Evolutionary conservation across 2,329 filamentous ascomycete species (phyloP), one percentile per base, ranked within the genome.

Genomic region (Cordyceps javanica): DNA sequence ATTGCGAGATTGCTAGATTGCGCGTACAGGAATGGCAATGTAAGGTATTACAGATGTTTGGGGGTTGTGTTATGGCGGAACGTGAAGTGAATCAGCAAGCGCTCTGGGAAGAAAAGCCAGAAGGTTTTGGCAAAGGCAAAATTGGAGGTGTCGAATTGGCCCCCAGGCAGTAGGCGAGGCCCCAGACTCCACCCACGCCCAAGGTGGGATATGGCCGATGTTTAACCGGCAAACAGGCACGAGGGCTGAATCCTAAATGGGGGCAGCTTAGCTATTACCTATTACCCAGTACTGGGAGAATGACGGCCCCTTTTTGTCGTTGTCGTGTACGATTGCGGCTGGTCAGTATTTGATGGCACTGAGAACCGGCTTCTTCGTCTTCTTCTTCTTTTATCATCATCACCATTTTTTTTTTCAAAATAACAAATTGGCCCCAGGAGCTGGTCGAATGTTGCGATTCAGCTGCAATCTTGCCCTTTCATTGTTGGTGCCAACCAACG

Each of bases 41-140:
- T 41, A 51, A 52, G 36, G n/a, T 50, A 36, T 45, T 55, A 59
- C 57, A 59, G 41, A 60, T 53, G 62, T 63, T 63, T 64, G 62
- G 59, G 60, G 66, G 61, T 65, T 59, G 67, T 66, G 65, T 62
- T 61, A 62, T 65, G 63, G 38, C 52, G 57, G 38, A 55, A 39
- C 41, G 51, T 58, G 45, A 53, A 46, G 46, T 54, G 25, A 32
- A 38, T 46, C 36, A 58, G 48, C 34, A 41, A 16, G 58, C 48
- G 49, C 39, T 60, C n/a, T 30, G 39, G 65, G 65, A 62, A 61
- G 62, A 62, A 67, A 71, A 72, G 70, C 66, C 69, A 67, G 67
- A 62, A 69, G 65, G 66, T 69, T 67, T 62, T 56, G 62, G 62
- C 61, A 64, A 63, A 65, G 63, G 62, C 63, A 70, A 70, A 68